Evolutionary conservation across 208 protist species (phyloP), one percentile per base, ranked within the genome.

Genomic region (Leishmania martiniquensis): DNA sequence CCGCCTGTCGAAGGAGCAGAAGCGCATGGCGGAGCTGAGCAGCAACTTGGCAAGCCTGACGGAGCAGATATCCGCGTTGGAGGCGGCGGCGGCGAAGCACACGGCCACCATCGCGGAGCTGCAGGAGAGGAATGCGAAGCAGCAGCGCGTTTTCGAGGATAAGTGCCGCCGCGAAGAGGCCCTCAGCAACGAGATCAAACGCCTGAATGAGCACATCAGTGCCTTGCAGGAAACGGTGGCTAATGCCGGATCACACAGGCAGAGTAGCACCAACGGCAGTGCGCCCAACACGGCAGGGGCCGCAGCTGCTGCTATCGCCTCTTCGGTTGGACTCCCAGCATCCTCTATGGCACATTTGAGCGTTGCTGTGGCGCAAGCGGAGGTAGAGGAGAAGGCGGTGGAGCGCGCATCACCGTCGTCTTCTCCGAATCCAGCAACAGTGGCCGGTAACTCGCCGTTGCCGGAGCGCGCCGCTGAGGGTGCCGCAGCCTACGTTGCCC

Each of bases 61-160:
- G 13, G 60, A 77, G 68, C 72, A 87, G 32, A 52, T 89, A 42
- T 37, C 76, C 1, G 60, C 54, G n/a, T 83, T 83, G 79, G 75
- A 89, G 29, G 79, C 70, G 1, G 78, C 84, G 47, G 57, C 85
- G 42, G 82, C 83, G 63, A 76, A 83, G 42, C 59, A 76, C n/a
- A 65, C 72, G 20, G 72, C 63, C 47, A 49, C 55, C 6, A 84
- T 91, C 22, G 72, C 72, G 20, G 80, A 85, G 59, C 85, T 95
- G 63, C 80, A 94, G 74, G 85, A 92, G 47, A 81, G 76, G 63
- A 79, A 63, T n/a, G 80, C 77, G 29, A 89, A 87, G 69, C 86
- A 94, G 78, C 83, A 87, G 72, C 85, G 89, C n/a, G 86, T 88
- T 22, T 94, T 91, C 60, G 91, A 93, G 70, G 86, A 93, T 51